Evolutionary conservation across 2,329 filamentous ascomycete genomes (phyloP).

Genomic region (Arthrobotrys musiformis): DNA sequence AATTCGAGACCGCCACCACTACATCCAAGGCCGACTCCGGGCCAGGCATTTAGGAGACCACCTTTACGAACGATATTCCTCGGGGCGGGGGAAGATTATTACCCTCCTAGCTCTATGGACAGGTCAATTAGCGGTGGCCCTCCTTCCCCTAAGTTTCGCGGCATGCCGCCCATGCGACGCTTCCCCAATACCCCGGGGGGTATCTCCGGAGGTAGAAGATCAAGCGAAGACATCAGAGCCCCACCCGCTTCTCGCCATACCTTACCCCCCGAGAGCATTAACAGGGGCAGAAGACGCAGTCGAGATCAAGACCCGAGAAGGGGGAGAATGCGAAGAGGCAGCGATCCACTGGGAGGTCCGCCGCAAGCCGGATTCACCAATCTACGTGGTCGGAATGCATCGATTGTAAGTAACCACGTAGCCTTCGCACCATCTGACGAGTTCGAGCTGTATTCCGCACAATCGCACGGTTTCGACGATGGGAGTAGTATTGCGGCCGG

Average conservation of each 20-base stretch:
- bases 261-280: background rate
- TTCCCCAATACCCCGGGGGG: background rate
- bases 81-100: background rate
- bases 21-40: background rate
- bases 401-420: slow-evolving; percentile 13
- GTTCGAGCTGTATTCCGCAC: slow-evolving; percentile 2
- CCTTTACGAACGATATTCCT: background rate
- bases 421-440: slow-evolving; percentile 2
- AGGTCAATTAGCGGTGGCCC: background rate
- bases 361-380: background rate
- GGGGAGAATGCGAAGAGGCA: slow-evolving; percentile 9
- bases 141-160: background rate
- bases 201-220: background rate
- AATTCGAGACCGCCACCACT: background rate
- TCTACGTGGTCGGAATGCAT: background rate
- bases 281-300: background rate
- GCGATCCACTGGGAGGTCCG: background rate
- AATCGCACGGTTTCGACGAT: background rate
- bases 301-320: background rate
- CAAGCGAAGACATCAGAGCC: background rate
- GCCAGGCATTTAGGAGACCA: background rate
- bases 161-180: background rate
- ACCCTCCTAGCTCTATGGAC: background rate
- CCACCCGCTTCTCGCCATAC: background rate
- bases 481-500: background rate